A percentile compares a stretch with the other conserved stretches of the same genome.
Conservation (phyloP, 768 basidiomycete species). For the Strobilomyces dryophilus region DNA sequence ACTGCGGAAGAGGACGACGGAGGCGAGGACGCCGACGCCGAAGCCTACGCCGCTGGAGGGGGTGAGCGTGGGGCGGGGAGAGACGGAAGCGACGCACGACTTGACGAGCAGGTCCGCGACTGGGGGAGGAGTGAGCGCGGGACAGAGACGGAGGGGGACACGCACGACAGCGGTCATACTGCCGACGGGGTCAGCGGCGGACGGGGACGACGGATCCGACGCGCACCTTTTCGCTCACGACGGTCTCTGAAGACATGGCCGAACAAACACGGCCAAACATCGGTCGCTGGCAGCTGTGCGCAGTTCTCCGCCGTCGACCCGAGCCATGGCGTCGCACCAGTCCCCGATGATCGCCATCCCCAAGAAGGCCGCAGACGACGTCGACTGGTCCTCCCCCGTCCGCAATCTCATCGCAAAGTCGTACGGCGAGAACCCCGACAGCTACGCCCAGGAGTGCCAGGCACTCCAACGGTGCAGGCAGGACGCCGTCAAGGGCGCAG, state of each 20-base stretch:
- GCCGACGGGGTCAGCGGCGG: background rate
- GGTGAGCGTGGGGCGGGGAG: conserved; percentile 3
- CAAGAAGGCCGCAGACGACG: conserved; percentile 91
- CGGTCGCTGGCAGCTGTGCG: background rate
- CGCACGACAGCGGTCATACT: conserved; percentile 88
- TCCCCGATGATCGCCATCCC: conserved; percentile 91
- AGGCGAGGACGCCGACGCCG: conserved; percentile 82
- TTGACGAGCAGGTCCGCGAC: conserved; percentile 85
- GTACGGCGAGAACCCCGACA: conserved; percentile 90
- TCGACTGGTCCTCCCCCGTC: conserved; percentile 92
- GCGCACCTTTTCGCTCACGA: conserved; percentile 80
- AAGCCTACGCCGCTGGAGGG: conserved; percentile 75
- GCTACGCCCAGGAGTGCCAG: conserved; percentile 80
- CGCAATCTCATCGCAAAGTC: conserved; percentile 82
- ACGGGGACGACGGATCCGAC: background rate
- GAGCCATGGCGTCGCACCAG: conserved; percentile 67
- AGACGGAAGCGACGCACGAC: conserved; percentile 48
- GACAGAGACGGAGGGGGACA: conserved; percentile 34
- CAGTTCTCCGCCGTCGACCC: background rate
- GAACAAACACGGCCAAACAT: conserved; percentile 24
- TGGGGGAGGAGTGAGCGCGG: conserved; percentile 14
- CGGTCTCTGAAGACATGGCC: conserved; percentile 71
- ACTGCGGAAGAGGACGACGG: conserved; percentile 91
- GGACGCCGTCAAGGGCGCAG: conserved; percentile 94
- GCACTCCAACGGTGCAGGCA: conserved; percentile 87